Evolutionary conservation across 1,139 yeast species (phyloP).

Genomic region (Pichia inconspicua): DNA sequence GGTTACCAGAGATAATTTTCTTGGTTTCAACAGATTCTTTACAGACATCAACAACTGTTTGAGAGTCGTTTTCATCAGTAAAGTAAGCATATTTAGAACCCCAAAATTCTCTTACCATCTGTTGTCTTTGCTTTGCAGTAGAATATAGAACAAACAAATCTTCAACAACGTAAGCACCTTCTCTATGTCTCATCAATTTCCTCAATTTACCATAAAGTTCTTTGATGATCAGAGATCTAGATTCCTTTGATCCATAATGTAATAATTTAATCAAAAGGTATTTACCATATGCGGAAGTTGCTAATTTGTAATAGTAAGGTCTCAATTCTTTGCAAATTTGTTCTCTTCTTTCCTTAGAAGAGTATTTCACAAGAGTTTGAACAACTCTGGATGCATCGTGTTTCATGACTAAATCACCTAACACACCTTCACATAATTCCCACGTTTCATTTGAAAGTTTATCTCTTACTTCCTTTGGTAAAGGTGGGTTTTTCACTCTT

Average conservation of each 20-base stretch:
- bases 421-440: slow-evolving; percentile 68
- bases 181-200: slow-evolving; percentile 91
- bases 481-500: slow-evolving; percentile 77
- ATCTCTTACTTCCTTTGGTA: slow-evolving; percentile 71
- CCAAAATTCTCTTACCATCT: slow-evolving; percentile 93
- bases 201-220: slow-evolving; percentile 88
- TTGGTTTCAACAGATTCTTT: slow-evolving; percentile 75
- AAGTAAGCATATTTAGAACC: slow-evolving; percentile 94
- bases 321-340: slow-evolving; percentile 61
- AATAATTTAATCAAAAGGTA: slow-evolving; percentile 80
- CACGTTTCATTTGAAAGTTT: slow-evolving; percentile 79
- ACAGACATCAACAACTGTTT: slow-evolving; percentile 59
- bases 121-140: slow-evolving; percentile 74
- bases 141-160: slow-evolving; percentile 85
- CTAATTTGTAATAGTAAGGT: slow-evolving; percentile 73
- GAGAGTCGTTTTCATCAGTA: slow-evolving; percentile 53
- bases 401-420: slow-evolving; percentile 80
- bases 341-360: slow-evolving; percentile 73
- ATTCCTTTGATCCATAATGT: slow-evolving; percentile 83
- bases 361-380: slow-evolving; percentile 84
- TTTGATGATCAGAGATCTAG: slow-evolving; percentile 65
- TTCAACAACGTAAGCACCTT: slow-evolving; percentile 98
- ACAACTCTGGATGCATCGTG: slow-evolving; percentile 97
- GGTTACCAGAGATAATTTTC: slow-evolving; percentile 64
- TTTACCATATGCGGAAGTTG: slow-evolving; percentile 91